These are phyloP conservation scores for Mortierella sp. DNA, from an alignment of 371 early-diverging fungal species.

Conservation along the genomic window DNA sequence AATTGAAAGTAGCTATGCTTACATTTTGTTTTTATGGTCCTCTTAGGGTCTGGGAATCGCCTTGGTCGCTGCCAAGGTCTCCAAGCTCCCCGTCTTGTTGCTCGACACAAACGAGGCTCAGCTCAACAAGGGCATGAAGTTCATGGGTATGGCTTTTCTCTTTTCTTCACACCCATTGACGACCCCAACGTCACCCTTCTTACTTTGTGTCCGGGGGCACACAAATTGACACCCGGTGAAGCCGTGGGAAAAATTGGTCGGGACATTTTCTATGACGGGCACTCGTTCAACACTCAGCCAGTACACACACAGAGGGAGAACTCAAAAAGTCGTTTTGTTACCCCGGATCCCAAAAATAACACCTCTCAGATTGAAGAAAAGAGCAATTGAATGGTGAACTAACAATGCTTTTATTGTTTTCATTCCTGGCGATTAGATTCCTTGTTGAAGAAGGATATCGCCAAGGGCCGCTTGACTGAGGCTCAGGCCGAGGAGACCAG, in stretches of 20 bases:
- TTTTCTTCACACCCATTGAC: too few relatives aligned
- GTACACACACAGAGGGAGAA: neutral
- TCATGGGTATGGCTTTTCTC: slow-evolving; percentile 72
- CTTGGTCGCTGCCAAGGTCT: slow-evolving; percentile 91
- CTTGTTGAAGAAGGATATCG: slow-evolving; percentile 90
- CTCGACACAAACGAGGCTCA: slow-evolving; percentile 89
- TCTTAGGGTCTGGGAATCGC: slow-evolving; percentile 93
- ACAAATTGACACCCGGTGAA: neutral
- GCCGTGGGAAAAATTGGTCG: slow-evolving; percentile 31
- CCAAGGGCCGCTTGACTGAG: slow-evolving; percentile 88
- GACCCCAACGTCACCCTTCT: neutral
- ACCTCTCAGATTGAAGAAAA: neutral
- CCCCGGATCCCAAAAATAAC: slow-evolving; percentile 5
- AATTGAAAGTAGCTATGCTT: neutral
- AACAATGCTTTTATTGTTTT: neutral
- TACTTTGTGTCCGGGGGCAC: neutral
- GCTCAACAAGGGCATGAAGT: slow-evolving; percentile 84
- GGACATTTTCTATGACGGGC: neutral
- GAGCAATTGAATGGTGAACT: neutral
- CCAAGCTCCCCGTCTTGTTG: slow-evolving; percentile 83
- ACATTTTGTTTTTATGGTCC: neutral
- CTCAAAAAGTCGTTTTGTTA: neutral
- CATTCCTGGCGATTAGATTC: slow-evolving; percentile 67
- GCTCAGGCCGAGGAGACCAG: slow-evolving; percentile 79
- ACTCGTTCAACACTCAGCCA: neutral